A percentile compares a stretch with the other conserved stretches of the same genome.
Evolutionary conservation across 352 stramenopile species (phyloP).

Genomic region (Globisporangium polare): DNA sequence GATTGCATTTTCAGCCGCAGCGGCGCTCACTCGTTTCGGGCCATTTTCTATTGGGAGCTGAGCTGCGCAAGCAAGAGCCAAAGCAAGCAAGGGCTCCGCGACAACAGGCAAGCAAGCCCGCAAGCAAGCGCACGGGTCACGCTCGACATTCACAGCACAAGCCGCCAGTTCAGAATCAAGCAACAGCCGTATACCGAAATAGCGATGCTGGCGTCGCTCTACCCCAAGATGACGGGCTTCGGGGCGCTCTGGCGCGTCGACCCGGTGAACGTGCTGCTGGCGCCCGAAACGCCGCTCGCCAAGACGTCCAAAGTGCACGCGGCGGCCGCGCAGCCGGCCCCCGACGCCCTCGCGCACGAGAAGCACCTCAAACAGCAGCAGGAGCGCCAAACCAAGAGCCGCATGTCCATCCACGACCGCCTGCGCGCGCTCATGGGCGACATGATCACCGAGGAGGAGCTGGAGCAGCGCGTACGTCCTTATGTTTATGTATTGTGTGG

Average conservation of each 20-base stretch:
- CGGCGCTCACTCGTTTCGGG: not conserved
- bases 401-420: constrained; percentile 50
- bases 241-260: constrained; percentile 45
- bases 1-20: not conserved
- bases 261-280: constrained; percentile 27
- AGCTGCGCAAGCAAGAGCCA: not conserved
- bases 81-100: not conserved
- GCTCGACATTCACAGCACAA: not conserved
- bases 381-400: not conserved
- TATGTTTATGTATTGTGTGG: not conserved
- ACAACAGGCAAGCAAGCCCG: not conserved
- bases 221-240: constrained; percentile 23
- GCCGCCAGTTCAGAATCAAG: not conserved
- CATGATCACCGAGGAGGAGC: constrained; percentile 56
- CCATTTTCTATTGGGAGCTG: constrained; percentile 9
- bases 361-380: constrained; percentile 8
- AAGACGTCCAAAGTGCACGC: constrained; percentile 27
- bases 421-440: constrained; percentile 57
- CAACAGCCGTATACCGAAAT: not conserved
- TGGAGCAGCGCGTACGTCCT: constrained; percentile 38
- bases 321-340: not conserved
- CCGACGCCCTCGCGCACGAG: constrained; percentile 7
- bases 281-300: constrained; percentile 9
- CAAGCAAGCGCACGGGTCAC: not conserved
- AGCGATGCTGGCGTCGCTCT: constrained; percentile 13